phyloP scores from a whole-genome alignment of 768 basidiomycete species.

The Lactarius akahatsu region DNA sequence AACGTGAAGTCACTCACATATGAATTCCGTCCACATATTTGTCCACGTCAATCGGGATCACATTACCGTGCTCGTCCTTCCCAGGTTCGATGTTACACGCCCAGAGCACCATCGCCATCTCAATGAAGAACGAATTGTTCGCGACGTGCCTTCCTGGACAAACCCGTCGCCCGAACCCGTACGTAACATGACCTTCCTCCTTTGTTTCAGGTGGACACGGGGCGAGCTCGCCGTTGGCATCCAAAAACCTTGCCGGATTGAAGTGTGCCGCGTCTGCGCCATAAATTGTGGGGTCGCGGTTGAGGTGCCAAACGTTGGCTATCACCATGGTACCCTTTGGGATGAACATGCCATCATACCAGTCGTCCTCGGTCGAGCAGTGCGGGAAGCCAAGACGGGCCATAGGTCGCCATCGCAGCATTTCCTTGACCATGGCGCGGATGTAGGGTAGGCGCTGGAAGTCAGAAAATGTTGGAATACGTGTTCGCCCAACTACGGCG shows the following conservation, averaged over 20 bases:
- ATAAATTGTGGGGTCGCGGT: conserved; percentile 33
- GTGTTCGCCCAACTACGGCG: conserved; percentile 15
- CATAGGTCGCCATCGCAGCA: conserved; percentile 17
- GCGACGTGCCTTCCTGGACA: conserved; percentile 19
- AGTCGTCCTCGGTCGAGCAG: conserved; percentile 31
- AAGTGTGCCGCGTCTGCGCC: conserved; percentile 31
- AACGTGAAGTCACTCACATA: background rate
- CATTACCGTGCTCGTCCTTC: background rate
- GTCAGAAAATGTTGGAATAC: conserved; percentile 24
- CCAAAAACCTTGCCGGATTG: conserved; percentile 32
- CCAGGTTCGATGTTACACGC: conserved; percentile 26
- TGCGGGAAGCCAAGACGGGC: conserved; percentile 27
- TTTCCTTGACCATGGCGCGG: conserved; percentile 26
- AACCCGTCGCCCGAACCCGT: conserved; percentile 32
- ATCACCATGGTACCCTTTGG: conserved; percentile 40
- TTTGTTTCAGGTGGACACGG: conserved; percentile 29
- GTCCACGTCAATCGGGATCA: conserved; percentile 15
- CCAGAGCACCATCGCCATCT: conserved; percentile 35
- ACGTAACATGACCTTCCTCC: conserved; percentile 7
- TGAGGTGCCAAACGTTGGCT: conserved; percentile 33
- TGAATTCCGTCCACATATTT: background rate
- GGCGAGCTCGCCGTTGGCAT: conserved; percentile 28
- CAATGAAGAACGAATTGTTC: conserved; percentile 36
- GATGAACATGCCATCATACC: conserved; percentile 34
- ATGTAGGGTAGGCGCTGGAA: conserved; percentile 20